These are phyloP conservation scores for Thecaphora thlaspeos DNA, from an alignment of 1,284 basidiomycete species.

Conservation along the genomic window DNA sequence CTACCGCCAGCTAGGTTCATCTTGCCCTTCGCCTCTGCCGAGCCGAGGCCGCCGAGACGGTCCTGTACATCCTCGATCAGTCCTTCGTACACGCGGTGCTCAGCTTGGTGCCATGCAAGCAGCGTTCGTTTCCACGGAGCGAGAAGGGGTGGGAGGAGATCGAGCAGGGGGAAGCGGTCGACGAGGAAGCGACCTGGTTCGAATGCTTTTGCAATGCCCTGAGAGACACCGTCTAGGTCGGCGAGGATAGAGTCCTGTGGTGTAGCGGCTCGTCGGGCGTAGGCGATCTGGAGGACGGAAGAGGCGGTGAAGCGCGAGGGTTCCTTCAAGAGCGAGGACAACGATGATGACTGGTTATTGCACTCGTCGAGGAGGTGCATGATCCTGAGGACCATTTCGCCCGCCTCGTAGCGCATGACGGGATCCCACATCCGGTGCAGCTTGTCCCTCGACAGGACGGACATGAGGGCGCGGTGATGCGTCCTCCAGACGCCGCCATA, in stretches of 20 bases:
- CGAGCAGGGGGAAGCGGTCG: background rate
- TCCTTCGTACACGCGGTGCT: background rate
- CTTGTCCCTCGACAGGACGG: constrained; percentile 1
- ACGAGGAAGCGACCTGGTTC: background rate
- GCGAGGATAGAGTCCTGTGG: background rate
- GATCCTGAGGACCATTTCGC: background rate
- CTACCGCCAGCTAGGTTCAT: background rate
- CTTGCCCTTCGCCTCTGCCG: background rate
- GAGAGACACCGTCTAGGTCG: constrained; percentile 1
- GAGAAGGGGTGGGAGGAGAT: background rate
- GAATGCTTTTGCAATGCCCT: constrained; percentile 1
- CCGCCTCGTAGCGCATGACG: constrained; percentile 1
- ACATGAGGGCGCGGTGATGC: constrained; percentile 1
- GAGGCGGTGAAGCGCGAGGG: constrained; percentile 2
- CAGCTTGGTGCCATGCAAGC: background rate
- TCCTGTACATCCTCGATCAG: constrained; percentile 1
- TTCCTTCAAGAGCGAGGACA: background rate
- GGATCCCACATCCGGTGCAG: background rate
- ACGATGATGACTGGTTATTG: background rate
- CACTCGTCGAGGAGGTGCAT: background rate
- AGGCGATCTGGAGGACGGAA: constrained; percentile 7
- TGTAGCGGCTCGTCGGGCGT: background rate
- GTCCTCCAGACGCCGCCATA: background rate
- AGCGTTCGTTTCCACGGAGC: constrained; percentile 1
- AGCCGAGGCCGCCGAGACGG: background rate